These are phyloP conservation scores for Isatis lusitanica DNA, from an alignment of 441 rosid species.

Conservation along the genomic window DNA sequence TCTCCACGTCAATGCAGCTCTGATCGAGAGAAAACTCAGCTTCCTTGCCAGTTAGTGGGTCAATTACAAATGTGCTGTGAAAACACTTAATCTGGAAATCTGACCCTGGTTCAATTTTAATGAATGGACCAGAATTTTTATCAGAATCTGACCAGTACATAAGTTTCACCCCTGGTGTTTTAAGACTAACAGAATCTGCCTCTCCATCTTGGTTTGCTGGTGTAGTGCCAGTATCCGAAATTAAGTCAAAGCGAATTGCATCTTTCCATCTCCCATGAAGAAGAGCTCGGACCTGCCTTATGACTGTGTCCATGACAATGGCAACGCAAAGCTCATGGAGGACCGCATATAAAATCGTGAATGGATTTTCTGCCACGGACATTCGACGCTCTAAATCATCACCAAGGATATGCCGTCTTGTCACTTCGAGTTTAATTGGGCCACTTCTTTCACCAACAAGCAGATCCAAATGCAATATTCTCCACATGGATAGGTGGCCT, in stretches of 20 bases:
- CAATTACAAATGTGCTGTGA: conserved; percentile 83
- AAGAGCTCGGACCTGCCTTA: conserved; percentile 87
- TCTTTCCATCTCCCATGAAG: conserved; percentile 97
- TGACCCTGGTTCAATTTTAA: conserved; percentile 89
- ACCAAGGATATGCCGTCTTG: conserved; percentile 79
- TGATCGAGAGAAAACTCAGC: conserved; percentile 79
- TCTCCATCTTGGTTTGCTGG: conserved; percentile 79
- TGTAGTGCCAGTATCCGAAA: conserved; percentile 65
- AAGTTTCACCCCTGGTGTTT: conserved; percentile 86
- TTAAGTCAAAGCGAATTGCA: conserved; percentile 84
- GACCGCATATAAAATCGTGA: conserved; percentile 64
- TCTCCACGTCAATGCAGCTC: conserved; percentile 91
- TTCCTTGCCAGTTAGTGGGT: conserved; percentile 77
- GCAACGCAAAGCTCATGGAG: conserved; percentile 93
- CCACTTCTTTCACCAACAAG: conserved; percentile 97
- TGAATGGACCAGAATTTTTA: conserved; percentile 65
- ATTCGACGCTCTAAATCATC: conserved; percentile 98
- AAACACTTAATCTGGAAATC: conserved; percentile 79
- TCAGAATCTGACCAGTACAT: conserved; percentile 83
- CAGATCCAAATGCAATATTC: conserved; percentile 94
- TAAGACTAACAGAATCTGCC: conserved; percentile 69
- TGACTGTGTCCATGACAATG: conserved; percentile 90
- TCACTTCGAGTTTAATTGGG: conserved; percentile 66
- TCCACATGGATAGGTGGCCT: conserved; percentile 93
- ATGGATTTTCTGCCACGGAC: conserved; percentile 91